Conservation (phyloP, 345 rosid genomes). For the Citrus cavaleriei region DNA sequence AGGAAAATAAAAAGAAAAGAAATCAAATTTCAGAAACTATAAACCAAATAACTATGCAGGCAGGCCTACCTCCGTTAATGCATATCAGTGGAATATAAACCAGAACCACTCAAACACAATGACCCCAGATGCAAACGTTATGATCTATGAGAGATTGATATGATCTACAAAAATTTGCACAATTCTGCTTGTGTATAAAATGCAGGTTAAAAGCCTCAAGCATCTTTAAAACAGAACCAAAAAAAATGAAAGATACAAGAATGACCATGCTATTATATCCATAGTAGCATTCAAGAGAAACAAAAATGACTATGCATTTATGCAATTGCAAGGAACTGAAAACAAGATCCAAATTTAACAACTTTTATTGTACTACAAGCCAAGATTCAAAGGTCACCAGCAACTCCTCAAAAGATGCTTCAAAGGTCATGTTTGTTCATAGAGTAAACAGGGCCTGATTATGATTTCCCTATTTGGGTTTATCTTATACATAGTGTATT, state of each 20-base stretch:
- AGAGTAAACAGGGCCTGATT: background rate
- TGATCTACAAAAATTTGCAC: background rate
- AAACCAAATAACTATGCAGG: background rate
- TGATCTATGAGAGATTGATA: background rate
- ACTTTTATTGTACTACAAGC: background rate
- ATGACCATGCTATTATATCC: too few species aligned
- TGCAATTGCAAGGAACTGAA: background rate
- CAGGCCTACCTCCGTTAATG: background rate
- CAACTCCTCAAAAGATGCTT: background rate
- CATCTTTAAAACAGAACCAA: background rate
- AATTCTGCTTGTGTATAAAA: background rate
- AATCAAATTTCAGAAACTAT: background rate
- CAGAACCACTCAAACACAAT: background rate
- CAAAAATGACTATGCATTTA: background rate
- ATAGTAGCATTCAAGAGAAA: background rate
- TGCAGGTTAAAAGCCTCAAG: too few species aligned
- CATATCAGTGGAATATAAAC: background rate
- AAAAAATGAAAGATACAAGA: background rate
- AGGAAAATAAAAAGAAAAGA: background rate
- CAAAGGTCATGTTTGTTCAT: background rate
- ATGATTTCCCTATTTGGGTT: background rate
- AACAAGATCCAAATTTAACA: background rate
- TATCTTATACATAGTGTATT: background rate
- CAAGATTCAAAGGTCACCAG: background rate
- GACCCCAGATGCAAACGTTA: background rate